Base-by-base conservation (phyloP, 2,329 filamentous ascomycete genomes). In the Didymella pomorum region DNA sequence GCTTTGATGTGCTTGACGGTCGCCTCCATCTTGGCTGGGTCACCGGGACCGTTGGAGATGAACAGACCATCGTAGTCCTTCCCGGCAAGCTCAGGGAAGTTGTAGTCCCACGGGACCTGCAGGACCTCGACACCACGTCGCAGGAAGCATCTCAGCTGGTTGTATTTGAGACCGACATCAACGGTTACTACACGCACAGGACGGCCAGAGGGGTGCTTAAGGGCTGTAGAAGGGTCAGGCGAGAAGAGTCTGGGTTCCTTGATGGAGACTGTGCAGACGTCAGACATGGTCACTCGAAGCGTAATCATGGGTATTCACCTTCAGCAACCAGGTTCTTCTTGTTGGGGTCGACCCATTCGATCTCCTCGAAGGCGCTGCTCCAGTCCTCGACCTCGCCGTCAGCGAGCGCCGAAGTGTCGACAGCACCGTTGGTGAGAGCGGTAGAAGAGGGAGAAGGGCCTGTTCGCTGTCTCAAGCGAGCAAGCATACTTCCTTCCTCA, bases 141-240 rank as follows among this genome's bases (percentile, higher is more conserved):
- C 59, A 99, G 84, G 71, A 99, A 88, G 81, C 95, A 99, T 68
- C 95, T 87, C 70, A 99, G 85, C 81, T 99, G 95, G 81, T 98
- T 99, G 82, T 92, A 97, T 81, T 99, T 99, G 83, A 98, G 89
- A 77, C 95, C 95, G 68, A 99, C 94, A 81, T 99, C 95, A 68
- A 99, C 86, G 76, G 93, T 97, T 49, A 98, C 83, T 61, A 99
- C 89, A 74, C 93, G 91, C 58, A 98, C 85, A 48, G 89, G 85
- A 69, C 93, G 90, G 62, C 94, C 95, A 56, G 92, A 96, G 39
- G 93, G 90, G 79, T 97, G 93, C 79, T 91, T 89, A 70, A 96
- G 85, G 63, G 89, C 87, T 70, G 84, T 85, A 58, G 87, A 85
- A 31, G 87, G 80, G 64, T 87, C 86, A 52, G 93, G 93, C 69